Evolutionary conservation across 2,329 filamentous ascomycete species (phyloP).

Genomic region (Aureobasidium sp.): DNA sequence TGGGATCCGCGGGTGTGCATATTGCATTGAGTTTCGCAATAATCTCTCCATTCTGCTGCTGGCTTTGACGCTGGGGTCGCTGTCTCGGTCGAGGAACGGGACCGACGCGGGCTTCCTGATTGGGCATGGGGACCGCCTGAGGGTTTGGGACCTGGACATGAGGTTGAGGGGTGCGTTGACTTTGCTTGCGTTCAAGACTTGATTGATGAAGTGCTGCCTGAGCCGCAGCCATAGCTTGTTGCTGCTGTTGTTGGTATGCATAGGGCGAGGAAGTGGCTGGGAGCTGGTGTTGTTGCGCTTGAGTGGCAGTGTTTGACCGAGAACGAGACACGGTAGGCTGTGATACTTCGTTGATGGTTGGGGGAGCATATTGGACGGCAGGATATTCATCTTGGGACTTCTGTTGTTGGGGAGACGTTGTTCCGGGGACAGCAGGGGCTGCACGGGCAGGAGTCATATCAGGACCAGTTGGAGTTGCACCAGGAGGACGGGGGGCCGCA

Average conservation of each 20-base stretch:
- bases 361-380: slow-evolving; percentile 35
- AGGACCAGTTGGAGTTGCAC: slow-evolving; percentile 75
- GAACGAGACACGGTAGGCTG: slow-evolving; percentile 16
- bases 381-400: slow-evolving; percentile 30
- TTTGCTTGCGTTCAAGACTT: slow-evolving; percentile 63
- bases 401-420: slow-evolving; percentile 34
- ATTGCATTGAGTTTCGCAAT: slow-evolving; percentile 77
- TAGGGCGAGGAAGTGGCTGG: slow-evolving; percentile 42
- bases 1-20: slow-evolving; percentile 82
- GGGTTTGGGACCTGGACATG: slow-evolving; percentile 41
- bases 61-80: slow-evolving; percentile 64
- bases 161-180: slow-evolving; percentile 49
- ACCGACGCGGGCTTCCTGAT: slow-evolving; percentile 42
- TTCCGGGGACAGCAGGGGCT: not conserved
- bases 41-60: slow-evolving; percentile 61
- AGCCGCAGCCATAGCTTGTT: slow-evolving; percentile 71
- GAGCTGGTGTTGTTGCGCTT: slow-evolving; percentile 30
- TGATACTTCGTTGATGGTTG: slow-evolving; percentile 30
- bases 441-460: not conserved
- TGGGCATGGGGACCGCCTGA: slow-evolving; percentile 37
- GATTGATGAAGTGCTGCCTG: slow-evolving; percentile 63
- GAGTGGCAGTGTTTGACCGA: slow-evolving; percentile 15
- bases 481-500: slow-evolving; percentile 80
- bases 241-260: slow-evolving; percentile 64
- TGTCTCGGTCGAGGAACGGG: slow-evolving; percentile 64